phyloP scores from a whole-genome alignment of 768 basidiomycete species.

The Botryobasidium botryosum region DNA sequence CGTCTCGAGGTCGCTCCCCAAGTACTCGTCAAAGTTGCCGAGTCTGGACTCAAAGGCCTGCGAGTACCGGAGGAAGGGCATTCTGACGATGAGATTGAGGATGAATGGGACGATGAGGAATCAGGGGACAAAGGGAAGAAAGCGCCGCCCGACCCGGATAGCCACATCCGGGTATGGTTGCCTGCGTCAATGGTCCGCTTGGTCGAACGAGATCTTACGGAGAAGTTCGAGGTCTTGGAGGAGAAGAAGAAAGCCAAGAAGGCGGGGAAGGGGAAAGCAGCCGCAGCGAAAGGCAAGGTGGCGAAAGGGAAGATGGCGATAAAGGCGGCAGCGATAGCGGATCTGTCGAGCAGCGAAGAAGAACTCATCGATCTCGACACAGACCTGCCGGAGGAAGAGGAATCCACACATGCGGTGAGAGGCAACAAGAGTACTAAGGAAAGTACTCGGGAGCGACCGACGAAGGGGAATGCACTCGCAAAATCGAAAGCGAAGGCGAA shows the following conservation, averaged over 20 bases:
- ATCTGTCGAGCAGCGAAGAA: too few relatives aligned
- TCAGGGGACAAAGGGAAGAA: conserved; percentile 15
- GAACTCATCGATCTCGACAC: too few relatives aligned
- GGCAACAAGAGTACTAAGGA: too few relatives aligned
- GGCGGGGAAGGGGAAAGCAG: conserved; percentile 21
- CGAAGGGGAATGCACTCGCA: too few relatives aligned
- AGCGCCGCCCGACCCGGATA: conserved; percentile 33
- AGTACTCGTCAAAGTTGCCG: conserved; percentile 45
- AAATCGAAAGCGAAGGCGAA: too few relatives aligned
- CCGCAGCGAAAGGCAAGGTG: conserved; percentile 7
- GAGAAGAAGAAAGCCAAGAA: conserved; percentile 36
- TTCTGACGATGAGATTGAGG: conserved; percentile 32
- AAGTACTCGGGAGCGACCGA: too few relatives aligned
- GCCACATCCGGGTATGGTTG: conserved; percentile 57
- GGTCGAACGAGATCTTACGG: conserved; percentile 48
- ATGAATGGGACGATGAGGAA: conserved; percentile 23
- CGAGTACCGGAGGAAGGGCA: conserved; percentile 28
- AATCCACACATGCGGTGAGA: too few relatives aligned
- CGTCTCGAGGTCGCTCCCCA: conserved; percentile 60
- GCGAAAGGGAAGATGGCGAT: too few relatives aligned
- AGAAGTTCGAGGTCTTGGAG: conserved; percentile 36
- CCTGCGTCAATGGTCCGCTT: conserved; percentile 60
- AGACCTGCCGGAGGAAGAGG: too few relatives aligned
- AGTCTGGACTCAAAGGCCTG: conserved; percentile 46
- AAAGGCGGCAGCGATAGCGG: too few relatives aligned